Base-by-base conservation (phyloP, 164 flowering plant genomes). In the Vitis labrusca region DNA sequence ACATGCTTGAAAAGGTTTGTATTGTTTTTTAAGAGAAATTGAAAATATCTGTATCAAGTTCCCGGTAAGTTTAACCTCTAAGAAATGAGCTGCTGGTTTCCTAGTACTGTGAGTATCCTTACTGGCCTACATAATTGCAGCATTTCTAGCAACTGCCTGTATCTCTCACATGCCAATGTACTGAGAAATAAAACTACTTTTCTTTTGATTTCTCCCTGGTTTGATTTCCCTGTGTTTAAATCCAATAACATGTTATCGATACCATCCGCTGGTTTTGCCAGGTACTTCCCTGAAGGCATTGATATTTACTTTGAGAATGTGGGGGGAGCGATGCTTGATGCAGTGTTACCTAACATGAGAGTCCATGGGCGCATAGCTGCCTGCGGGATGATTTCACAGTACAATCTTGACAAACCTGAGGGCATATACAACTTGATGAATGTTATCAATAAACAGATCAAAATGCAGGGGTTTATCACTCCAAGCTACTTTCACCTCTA, bases 251-350 rank as follows among this genome's bases (percentile, higher is more conserved):
- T 5, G 44, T 37, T 37, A 37, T 37, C 44, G 7, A 37, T 6
- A 37, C 44, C 44, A 37, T 37, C 44, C 0, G 7, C 44, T 37
- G 5, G 44, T 5, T 37, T 37, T 37, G 44, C 44, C 7, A 81
- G 83, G 74, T 74, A 77, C 19, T 77, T 84, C 44, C 85, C 85
- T 10, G 68, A 84, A 27, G 87, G 85, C 65, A 79, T 81, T 12
- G 86, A 85, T 71, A 85, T 82, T 32, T 84, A 84, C 74, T 82
- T 85, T 37, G 86, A 85, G 13, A 80, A 81, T 57, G 88, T 83
- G 1, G 88, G 88, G 10, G 88, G 88, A 1, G 6, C 59, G 16
- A 79, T 83, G 82, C 82, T 85, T 3, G 86, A 83, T 64, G 88
- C 83, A 2, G 86, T 67, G 23, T 64, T 85, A 2, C 47, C 74